These are phyloP conservation scores for Pythium chondricola DNA, from an alignment of 352 stramenopile genomes.

Conservation along the genomic window DNA sequence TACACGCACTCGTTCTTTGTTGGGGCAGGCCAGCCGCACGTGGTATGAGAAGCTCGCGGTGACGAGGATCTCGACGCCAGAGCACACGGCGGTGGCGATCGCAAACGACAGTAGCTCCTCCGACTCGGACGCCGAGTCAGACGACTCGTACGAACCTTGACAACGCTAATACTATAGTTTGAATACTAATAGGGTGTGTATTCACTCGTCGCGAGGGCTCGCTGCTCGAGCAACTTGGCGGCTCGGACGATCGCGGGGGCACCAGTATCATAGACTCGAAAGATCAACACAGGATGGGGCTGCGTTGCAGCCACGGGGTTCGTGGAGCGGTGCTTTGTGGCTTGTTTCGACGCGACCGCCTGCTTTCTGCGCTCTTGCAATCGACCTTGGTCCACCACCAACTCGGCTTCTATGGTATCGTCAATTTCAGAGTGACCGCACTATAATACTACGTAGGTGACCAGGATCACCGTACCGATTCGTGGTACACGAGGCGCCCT, in stretches of 20 bases:
- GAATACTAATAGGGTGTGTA: neutral
- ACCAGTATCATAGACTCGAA: constrained; percentile 9
- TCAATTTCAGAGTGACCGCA: neutral
- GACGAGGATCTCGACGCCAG: constrained; percentile 13
- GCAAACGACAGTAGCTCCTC: neutral
- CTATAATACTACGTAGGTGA: too few species aligned
- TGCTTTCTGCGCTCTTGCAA: neutral
- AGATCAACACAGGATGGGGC: constrained; percentile 1
- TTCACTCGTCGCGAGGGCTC: neutral
- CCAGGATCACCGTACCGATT: constrained; percentile 40
- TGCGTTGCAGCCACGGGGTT: neutral
- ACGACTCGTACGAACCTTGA: constrained; percentile 15
- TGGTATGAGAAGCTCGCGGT: constrained; percentile 12
- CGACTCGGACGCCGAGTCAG: constrained; percentile 18
- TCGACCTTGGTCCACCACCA: constrained; percentile 4
- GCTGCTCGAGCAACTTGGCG: constrained; percentile 9
- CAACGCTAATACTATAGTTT: neutral
- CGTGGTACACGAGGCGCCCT: constrained; percentile 35
- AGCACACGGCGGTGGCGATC: constrained; percentile 9
- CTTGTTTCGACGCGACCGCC: neutral
- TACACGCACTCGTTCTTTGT: constrained; percentile 8
- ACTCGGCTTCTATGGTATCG: constrained; percentile 8
- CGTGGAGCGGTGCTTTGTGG: neutral
- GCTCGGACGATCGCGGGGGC: constrained; percentile 5
- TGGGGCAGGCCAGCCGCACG: neutral